Evolutionary conservation across 2,329 filamentous ascomycete species (phyloP), one percentile per base, ranked within the genome.

Genomic region (Scedosporium apiospermum): DNA sequence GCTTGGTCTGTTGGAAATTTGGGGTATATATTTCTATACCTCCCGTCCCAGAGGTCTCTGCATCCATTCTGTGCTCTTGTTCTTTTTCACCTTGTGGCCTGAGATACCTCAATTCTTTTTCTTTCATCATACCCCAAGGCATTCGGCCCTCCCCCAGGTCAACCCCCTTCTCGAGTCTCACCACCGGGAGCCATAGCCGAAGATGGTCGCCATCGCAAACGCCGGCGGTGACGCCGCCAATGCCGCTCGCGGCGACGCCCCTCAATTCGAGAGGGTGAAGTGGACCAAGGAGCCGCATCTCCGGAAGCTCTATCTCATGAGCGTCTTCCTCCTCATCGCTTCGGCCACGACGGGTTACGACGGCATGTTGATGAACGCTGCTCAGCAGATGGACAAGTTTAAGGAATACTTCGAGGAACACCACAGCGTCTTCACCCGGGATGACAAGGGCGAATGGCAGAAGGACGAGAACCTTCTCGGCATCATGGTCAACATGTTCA

Each of bases 271-370:
- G 67, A 75, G 76, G 63, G 82, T 85, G 23, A 78, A 73, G 62
- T 87, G 84, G 84, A 80, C 76, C 65, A 77, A 74, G 67, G 81
- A 86, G 65, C 81, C 82, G 44, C 80, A 84, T 68, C 72, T 86
- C 62, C 76, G 83, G 61, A 81, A 77, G 69, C 78, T 86, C 12
- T 86, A 86, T 68, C 75, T 76, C 60, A 78, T 79, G 69, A 77
- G 76, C 64, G 71, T 77, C 23, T 78, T 86, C 64, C 75, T 87
- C 63, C 82, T 84, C 71, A 74, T 86, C 63, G 83, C 82, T 14
- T 86, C 83, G 34, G 83, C 83, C 57, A 86, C 83, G 34, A 86
- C 82, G 6, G 83, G 83, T 62, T 86, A 85, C 69, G 84, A 87
- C 72, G 82, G 83, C 63, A 82, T 83, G 79, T 74, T 84, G 65